Evolutionary conservation across 352 stramenopile genomes (phyloP).

Genomic region (Phytopythium oedochilum): DNA sequence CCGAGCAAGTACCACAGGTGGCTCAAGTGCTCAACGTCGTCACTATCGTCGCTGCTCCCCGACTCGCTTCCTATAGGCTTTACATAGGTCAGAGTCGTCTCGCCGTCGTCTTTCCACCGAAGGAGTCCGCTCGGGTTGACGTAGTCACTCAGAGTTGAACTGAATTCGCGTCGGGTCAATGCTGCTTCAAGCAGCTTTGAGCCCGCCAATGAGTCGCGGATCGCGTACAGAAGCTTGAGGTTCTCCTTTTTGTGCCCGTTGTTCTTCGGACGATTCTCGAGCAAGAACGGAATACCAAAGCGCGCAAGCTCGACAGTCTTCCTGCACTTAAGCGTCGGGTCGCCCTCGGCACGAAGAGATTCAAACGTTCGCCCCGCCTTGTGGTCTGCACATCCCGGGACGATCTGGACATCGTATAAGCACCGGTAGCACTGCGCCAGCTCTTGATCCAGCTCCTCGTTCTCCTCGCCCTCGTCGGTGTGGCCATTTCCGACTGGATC

Average conservation of each 20-base stretch:
- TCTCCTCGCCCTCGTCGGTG: conserved; percentile 7
- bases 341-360: conserved; percentile 19
- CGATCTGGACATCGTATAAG: conserved; percentile 66
- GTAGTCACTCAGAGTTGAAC: not conserved
- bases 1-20: conserved; percentile 73
- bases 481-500: conserved; percentile 6
- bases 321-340: conserved; percentile 14
- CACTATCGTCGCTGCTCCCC: not conserved
- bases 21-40: conserved; percentile 15
- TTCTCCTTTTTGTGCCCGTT: conserved; percentile 77
- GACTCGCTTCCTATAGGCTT: not conserved
- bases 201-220: conserved; percentile 39
- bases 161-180: not conserved
- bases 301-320: conserved; percentile 30
- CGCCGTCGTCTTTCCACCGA: not conserved
- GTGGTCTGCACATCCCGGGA: conserved; percentile 54
- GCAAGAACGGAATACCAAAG: conserved; percentile 58
- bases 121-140: conserved; percentile 1
- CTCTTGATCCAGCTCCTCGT: conserved; percentile 39
- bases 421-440: conserved; percentile 70
- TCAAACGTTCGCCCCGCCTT: conserved; percentile 38
- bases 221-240: conserved; percentile 50
- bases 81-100: not conserved
- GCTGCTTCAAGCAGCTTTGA: conserved; percentile 2
- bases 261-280: conserved; percentile 47